phyloP scores from a whole-genome alignment of 129 eudicot genomes.

The Lonicera japonica region DNA sequence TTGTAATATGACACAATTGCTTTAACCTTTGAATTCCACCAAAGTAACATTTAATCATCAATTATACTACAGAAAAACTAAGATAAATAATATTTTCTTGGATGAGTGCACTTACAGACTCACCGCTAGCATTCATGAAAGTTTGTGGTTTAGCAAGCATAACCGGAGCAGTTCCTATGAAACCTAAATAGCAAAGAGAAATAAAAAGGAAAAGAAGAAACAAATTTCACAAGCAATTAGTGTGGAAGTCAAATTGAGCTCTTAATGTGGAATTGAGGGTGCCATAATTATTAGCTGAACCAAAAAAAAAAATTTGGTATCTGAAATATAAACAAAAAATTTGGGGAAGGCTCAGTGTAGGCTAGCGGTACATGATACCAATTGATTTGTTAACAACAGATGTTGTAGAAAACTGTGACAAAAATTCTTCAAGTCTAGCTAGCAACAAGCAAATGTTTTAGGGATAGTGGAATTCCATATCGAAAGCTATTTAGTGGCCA shows the following conservation, averaged over 20 bases:
- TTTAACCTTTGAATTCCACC: slow-evolving; percentile 71
- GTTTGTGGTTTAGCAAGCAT: slow-evolving; percentile 98
- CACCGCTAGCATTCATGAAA: slow-evolving; percentile 94
- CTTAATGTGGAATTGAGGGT: neutral
- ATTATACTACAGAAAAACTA: neutral
- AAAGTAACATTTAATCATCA: slow-evolving; percentile 4
- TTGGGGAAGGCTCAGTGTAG: too few species aligned
- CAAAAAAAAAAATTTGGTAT: too few species aligned
- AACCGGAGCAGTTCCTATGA: slow-evolving; percentile 75
- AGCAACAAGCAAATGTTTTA: too few species aligned
- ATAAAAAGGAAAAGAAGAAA: neutral
- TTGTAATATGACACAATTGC: slow-evolving; percentile 81
- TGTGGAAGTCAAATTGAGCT: neutral
- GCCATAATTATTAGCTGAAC: neutral
- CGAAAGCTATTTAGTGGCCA: too few species aligned
- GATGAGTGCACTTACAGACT: slow-evolving; percentile 87
- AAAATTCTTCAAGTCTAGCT: too few species aligned
- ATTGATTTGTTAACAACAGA: too few species aligned
- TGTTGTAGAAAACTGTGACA: too few species aligned
- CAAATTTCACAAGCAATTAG: too few species aligned
- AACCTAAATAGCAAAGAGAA: slow-evolving; percentile 43
- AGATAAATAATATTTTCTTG: neutral
- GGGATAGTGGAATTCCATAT: too few species aligned
- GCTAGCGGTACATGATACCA: too few species aligned
- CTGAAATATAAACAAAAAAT: too few species aligned